Conservation (phyloP, 495 filamentous ascomycete genomes). For the Neurospora cerealis region DNA sequence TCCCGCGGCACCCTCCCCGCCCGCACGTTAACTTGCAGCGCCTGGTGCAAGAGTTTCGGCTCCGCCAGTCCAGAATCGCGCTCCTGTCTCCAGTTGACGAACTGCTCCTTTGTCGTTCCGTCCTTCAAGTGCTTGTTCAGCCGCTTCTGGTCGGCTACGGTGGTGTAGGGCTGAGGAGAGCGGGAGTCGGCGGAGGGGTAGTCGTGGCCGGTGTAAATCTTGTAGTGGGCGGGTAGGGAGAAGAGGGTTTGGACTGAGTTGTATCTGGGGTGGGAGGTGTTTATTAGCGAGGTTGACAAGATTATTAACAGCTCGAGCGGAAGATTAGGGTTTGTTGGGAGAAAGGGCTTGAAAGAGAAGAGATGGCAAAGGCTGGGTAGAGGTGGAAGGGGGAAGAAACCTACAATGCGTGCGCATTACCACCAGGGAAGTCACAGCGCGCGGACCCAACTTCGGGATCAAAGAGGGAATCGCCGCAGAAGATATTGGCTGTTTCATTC, state of each 20-base stretch:
- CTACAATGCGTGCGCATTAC: constrained; percentile 36
- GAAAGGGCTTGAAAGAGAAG: too few species aligned
- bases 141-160: constrained; percentile 38
- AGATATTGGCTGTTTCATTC: constrained; percentile 47
- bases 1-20: constrained; percentile 40
- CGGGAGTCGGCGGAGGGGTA: constrained; percentile 30
- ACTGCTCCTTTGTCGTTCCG: constrained; percentile 33
- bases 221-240: constrained; percentile 30
- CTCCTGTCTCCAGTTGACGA: constrained; percentile 35
- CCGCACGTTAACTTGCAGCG: constrained; percentile 51
- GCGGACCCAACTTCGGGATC: constrained; percentile 49
- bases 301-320: too few species aligned
- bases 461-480: constrained; percentile 53
- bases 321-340: too few species aligned
- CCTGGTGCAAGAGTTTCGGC: constrained; percentile 44
- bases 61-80: constrained; percentile 38
- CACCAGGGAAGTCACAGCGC: constrained; percentile 51
- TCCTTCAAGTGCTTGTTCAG: constrained; percentile 44
- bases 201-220: constrained; percentile 43
- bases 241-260: constrained; percentile 37
- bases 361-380: too few species aligned
- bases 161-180: constrained; percentile 33
- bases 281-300: too few species aligned
- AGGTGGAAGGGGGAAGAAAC: too few species aligned
- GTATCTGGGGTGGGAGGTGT: too few species aligned